Evolutionary conservation across 2,329 filamentous ascomycete species (phyloP).

Genomic region (Conoideocrella luteorostrata): DNA sequence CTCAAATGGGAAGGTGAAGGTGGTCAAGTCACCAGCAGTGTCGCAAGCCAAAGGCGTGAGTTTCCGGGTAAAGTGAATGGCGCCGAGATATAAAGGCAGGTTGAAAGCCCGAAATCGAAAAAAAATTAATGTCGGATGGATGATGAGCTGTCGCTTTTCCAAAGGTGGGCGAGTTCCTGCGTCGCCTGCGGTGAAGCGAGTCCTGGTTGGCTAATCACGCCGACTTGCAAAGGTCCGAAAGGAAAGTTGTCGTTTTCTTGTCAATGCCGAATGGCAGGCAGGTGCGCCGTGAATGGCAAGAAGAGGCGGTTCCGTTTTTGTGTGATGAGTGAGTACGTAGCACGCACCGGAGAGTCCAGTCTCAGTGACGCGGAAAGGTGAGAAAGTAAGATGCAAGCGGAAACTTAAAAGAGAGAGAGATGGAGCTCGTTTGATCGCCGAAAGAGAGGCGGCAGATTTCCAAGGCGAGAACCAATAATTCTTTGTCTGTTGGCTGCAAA

Average conservation of each 20-base stretch:
- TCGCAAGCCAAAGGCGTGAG: not conserved
- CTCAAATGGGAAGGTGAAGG: conserved; percentile 16
- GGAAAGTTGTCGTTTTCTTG: not conserved
- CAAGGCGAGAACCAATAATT: not conserved
- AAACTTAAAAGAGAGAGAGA: too few relatives aligned
- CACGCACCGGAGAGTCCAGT: conserved; percentile 14
- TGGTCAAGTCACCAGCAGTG: too few relatives aligned
- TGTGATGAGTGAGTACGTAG: not conserved
- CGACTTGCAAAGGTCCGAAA: not conserved
- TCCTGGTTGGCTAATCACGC: not conserved
- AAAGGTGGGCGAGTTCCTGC: too few relatives aligned
- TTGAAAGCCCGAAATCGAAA: not conserved
- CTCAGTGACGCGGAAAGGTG: conserved; percentile 6
- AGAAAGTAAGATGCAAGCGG: conserved; percentile 1
- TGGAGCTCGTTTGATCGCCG: not conserved
- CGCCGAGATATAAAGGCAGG: not conserved
- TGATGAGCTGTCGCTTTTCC: too few relatives aligned
- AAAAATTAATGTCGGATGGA: too few relatives aligned
- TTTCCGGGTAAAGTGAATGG: not conserved
- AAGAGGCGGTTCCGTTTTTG: not conserved
- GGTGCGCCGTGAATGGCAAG: conserved; percentile 3
- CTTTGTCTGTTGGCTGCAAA: conserved; percentile 10
- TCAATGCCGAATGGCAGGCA: not conserved
- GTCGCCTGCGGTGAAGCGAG: not conserved
- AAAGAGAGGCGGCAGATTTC: conserved; percentile 1